These are phyloP conservation scores for Botrytis cinerea DNA, from an alignment of 2,329 filamentous ascomycete genomes.

Conservation along the genomic window DNA sequence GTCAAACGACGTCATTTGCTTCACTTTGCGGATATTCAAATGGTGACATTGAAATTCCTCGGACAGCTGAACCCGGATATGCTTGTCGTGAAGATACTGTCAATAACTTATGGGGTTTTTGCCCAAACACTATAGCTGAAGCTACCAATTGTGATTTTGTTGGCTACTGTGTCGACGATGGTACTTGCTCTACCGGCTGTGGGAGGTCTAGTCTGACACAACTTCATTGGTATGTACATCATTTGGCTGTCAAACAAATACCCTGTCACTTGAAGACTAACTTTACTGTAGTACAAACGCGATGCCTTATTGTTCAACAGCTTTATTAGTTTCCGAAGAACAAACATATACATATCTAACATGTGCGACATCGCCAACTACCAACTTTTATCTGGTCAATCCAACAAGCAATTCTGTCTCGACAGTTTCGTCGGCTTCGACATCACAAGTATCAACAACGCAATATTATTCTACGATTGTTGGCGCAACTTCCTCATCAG, in stretches of 20 bases:
- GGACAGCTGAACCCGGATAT: not conserved
- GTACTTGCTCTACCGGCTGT: not conserved
- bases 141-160: not conserved
- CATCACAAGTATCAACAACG: not conserved
- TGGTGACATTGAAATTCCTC: not conserved
- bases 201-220: not conserved
- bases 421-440: not conserved
- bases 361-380: not conserved
- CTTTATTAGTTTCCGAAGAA: not conserved
- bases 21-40: not conserved
- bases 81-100: slow-evolving; percentile 7
- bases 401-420: not conserved
- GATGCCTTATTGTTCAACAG: not conserved
- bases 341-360: slow-evolving; percentile 3
- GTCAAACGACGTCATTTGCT: not conserved
- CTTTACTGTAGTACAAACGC: not conserved
- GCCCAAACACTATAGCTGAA: not conserved
- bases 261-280: not conserved
- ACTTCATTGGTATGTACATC: not conserved
- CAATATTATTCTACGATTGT: not conserved
- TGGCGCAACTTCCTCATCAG: not conserved
- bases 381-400: not conserved
- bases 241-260: not conserved
- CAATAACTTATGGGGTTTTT: not conserved
- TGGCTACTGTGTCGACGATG: slow-evolving; percentile 2